Evolutionary conservation across 805 yeast species (phyloP).

Genomic region (Wickerhamomyces bovis): DNA sequence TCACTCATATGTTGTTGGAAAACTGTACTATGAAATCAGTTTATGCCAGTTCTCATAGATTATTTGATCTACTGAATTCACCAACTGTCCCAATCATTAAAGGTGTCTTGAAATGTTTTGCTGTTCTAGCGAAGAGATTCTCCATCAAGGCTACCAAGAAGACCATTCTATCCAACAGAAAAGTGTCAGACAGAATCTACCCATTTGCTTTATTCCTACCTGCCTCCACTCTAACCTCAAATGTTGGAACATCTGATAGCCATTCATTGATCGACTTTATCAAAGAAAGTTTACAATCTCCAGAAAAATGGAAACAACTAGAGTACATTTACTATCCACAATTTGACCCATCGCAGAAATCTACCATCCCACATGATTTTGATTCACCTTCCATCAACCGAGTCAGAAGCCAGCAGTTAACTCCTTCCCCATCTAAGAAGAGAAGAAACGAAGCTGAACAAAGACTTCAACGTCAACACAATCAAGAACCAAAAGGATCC

Average conservation of each 20-base stretch:
- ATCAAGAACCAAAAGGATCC: slow-evolving; percentile 15
- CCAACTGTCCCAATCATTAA: slow-evolving; percentile 55
- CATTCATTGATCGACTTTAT: slow-evolving; percentile 42
- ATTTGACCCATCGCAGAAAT: not conserved
- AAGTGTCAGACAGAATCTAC: slow-evolving; percentile 23
- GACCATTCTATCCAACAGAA: slow-evolving; percentile 18
- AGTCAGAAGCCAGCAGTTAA: slow-evolving; percentile 6
- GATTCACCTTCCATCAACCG: slow-evolving; percentile 13
- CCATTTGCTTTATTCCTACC: slow-evolving; percentile 53
- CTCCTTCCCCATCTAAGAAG: slow-evolving; percentile 18
- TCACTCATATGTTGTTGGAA: slow-evolving; percentile 57
- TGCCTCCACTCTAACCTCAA: slow-evolving; percentile 32
- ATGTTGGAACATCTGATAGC: slow-evolving; percentile 30
- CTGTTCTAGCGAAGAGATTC: slow-evolving; percentile 55
- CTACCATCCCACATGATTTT: not conserved
- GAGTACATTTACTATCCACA: slow-evolving; percentile 45
- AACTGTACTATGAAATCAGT: slow-evolving; percentile 63
- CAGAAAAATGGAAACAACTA: slow-evolving; percentile 50
- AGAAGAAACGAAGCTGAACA: slow-evolving; percentile 11
- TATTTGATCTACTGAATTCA: slow-evolving; percentile 51
- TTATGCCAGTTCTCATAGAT: slow-evolving; percentile 59
- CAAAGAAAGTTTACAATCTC: slow-evolving; percentile 38
- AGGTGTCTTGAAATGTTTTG: slow-evolving; percentile 54
- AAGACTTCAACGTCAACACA: slow-evolving; percentile 1
- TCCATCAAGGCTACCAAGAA: slow-evolving; percentile 32